These are phyloP conservation scores for Diplodia intermedia DNA, from an alignment of 2,329 filamentous ascomycete genomes.

Conservation along the genomic window DNA sequence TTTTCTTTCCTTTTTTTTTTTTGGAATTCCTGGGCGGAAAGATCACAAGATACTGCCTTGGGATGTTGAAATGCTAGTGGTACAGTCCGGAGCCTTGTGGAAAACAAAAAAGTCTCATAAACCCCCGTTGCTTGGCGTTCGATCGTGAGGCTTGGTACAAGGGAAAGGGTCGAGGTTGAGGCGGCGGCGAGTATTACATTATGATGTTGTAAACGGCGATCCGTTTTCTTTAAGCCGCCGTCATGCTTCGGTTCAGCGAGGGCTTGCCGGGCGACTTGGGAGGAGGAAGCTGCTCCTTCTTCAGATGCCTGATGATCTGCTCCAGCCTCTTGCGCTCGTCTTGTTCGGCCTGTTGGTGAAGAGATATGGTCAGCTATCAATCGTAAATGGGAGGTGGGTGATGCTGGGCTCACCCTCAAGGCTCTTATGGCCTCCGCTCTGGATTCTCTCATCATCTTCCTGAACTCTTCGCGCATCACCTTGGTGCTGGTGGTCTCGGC, in stretches of 20 bases:
- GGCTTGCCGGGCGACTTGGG: conserved; percentile 14
- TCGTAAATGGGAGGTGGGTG: conserved; percentile 2
- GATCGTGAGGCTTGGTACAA: conserved; percentile 10
- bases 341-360: conserved; percentile 66
- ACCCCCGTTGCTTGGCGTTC: conserved; percentile 1
- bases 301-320: conserved; percentile 63
- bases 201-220: background rate
- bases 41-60: background rate
- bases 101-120: background rate
- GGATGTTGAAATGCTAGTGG: background rate
- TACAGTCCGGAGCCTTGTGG: conserved; percentile 16
- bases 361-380: conserved; percentile 37
- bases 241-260: conserved; percentile 20
- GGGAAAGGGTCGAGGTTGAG: background rate
- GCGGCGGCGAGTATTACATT: conserved; percentile 1
- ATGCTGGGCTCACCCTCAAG: conserved; percentile 60
- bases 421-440: conserved; percentile 69
- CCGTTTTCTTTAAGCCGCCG: conserved; percentile 12
- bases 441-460: conserved; percentile 80
- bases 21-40: too few relatives aligned
- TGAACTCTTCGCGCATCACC: conserved; percentile 76
- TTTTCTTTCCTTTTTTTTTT: too few relatives aligned
- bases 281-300: conserved; percentile 47
- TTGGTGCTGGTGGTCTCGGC: conserved; percentile 69
- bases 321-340: conserved; percentile 73